Conservation (phyloP, 176 grass and related monocot genomes). For the Triticum monococcum region DNA sequence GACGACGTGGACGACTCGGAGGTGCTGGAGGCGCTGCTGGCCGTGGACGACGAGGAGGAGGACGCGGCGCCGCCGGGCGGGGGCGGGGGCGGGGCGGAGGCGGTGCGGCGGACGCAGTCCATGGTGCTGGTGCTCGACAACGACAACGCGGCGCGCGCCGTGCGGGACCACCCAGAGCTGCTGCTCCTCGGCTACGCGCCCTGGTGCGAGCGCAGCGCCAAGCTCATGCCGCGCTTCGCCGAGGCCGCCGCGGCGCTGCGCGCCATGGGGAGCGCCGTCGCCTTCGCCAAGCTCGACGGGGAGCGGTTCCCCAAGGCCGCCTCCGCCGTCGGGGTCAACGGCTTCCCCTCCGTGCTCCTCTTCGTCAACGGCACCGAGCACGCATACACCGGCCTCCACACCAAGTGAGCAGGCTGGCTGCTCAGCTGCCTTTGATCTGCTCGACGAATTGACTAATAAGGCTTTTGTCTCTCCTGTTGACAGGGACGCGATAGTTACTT, state of each 20-base stretch:
- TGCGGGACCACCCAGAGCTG: constrained; percentile 60
- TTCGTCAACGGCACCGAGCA: constrained; percentile 76
- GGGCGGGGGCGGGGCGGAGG: constrained; percentile 39
- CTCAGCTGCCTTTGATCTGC: neutral
- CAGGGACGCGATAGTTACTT: constrained; percentile 90
- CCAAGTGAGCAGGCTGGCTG: constrained; percentile 45
- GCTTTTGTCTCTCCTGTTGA: neutral
- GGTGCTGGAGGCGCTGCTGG: constrained; percentile 75
- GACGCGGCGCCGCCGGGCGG: neutral
- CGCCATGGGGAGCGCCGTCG: constrained; percentile 68
- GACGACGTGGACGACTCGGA: constrained; percentile 55
- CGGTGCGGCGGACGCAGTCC: constrained; percentile 69
- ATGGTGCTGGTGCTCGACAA: constrained; percentile 89
- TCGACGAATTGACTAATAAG: constrained; percentile 23
- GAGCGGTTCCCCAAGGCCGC: constrained; percentile 86
- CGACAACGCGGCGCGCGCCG: constrained; percentile 66
- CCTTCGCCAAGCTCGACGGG: constrained; percentile 86
- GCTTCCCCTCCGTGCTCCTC: constrained; percentile 83
- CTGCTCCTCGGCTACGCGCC: constrained; percentile 88
- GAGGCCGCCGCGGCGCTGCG: constrained; percentile 79
- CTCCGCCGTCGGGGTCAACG: constrained; percentile 61
- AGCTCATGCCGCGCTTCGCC: constrained; percentile 91
- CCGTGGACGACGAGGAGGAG: constrained; percentile 72
- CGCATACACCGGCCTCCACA: constrained; percentile 74
- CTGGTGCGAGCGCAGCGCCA: constrained; percentile 85